Evolutionary conservation across 116 monocot genomes (phyloP).

Genomic region (Dioscorea cayenensis): DNA sequence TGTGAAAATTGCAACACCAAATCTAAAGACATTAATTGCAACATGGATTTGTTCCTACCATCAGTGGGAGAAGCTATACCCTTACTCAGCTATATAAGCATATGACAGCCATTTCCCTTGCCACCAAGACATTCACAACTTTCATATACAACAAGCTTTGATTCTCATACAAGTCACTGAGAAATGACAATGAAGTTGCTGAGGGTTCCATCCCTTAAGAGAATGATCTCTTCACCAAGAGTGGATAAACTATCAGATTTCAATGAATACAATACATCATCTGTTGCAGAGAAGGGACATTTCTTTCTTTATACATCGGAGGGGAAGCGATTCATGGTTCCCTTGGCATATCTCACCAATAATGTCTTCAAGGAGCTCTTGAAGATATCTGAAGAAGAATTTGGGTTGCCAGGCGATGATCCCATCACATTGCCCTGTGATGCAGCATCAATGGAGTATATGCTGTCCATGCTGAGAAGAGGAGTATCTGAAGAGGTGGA

Average conservation of each 20-base stretch:
- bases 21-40: not conserved
- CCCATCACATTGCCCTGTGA: conserved; percentile 25
- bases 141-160: not conserved
- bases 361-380: conserved; percentile 20
- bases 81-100: not conserved
- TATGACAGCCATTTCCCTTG: not conserved
- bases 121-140: not conserved
- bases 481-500: conserved; percentile 3
- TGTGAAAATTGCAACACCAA: too few relatives aligned
- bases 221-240: not conserved
- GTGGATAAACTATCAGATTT: not conserved
- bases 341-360: not conserved
- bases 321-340: conserved; percentile 15
- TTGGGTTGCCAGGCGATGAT: conserved; percentile 24
- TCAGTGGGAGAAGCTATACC: not conserved
- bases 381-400: conserved; percentile 42
- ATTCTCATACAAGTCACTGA: not conserved
- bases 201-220: conserved; percentile 7
- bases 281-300: conserved; percentile 9
- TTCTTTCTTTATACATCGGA: conserved; percentile 2
- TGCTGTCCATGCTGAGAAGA: conserved; percentile 1
- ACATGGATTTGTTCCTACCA: not conserved
- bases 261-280: not conserved
- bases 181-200: conserved; percentile 13
- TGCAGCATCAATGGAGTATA: conserved; percentile 15